Evolutionary conservation across 2,329 filamentous ascomycete genomes (phyloP), one percentile per base, ranked within the genome.

Genomic region (Aspergillus intermedius): DNA sequence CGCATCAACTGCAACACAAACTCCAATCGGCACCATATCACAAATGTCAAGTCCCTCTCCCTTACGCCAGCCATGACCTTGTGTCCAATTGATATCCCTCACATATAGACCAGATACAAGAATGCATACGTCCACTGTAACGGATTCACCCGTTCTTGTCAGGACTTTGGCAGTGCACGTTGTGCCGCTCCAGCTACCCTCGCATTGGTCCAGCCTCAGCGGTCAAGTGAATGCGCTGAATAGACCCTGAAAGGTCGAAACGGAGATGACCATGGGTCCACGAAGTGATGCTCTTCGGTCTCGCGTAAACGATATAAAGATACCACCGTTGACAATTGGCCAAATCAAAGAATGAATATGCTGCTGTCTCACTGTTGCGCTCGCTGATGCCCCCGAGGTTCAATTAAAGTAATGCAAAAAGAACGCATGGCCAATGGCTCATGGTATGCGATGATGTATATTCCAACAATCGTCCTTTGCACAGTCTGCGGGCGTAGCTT

Each of bases 361-460:
- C 67, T 74, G 65, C 57, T 69, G 62, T 61, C 65, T 69, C 65
- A 73, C 74, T 75, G 70, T 72, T 77, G 67, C 71, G 74, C 76
- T 78, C 76, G 76, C 75, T 78, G 72, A 73, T 70, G 63, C 64
- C 65, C 61, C 53, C 50, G 53, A 61, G 47, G 55, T 47, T 50
- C 50, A 53, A 59, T 50, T 53, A 56, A 54, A 50, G 50, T 45
- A 54, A 50, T 55, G 53, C 52, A 49, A 47, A 51, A 57, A 35
- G 9, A 52, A 51, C 51, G 55, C 48, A 55, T 65, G 62, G 66
- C 53, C 58, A 61, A 62, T 57, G 52, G 53, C 49, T 49, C 49
- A 47, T 49, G 44, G 45, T 40, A 51, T 51, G 49, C 48, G 49
- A 60, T 54, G 55, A 55, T 54, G 49, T 49, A 22, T 52, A 35